phyloP scores from a whole-genome alignment of 2,329 filamentous ascomycete genomes.

The Cladorrhinum sp. region DNA sequence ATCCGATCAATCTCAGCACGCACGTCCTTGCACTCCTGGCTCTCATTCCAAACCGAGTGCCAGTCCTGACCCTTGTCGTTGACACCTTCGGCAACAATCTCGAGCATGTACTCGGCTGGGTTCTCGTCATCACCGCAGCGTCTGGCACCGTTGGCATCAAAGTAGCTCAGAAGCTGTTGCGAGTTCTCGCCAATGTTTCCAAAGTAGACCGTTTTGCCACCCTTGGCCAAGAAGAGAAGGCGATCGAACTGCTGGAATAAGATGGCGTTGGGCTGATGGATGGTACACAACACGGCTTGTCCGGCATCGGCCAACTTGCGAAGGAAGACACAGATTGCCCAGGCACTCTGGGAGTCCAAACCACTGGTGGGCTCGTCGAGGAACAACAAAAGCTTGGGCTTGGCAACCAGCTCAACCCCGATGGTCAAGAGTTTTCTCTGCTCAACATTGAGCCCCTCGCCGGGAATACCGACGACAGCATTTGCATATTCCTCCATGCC shows the following conservation, averaged over 20 bases:
- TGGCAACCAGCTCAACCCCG: slow-evolving; percentile 57
- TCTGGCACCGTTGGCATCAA: slow-evolving; percentile 58
- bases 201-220: slow-evolving; percentile 68
- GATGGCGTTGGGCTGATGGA: slow-evolving; percentile 48
- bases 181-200: slow-evolving; percentile 63
- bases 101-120: slow-evolving; percentile 73
- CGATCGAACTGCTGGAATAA: slow-evolving; percentile 53
- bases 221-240: slow-evolving; percentile 59
- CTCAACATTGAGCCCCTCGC: slow-evolving; percentile 58
- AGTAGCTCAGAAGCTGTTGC: slow-evolving; percentile 54
- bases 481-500: slow-evolving; percentile 66
- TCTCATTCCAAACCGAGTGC: slow-evolving; percentile 63
- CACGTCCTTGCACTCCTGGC: slow-evolving; percentile 49
- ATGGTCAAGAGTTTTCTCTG: slow-evolving; percentile 62
- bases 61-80: slow-evolving; percentile 53
- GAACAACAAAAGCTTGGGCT: slow-evolving; percentile 58
- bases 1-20: slow-evolving; percentile 63
- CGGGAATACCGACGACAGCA: slow-evolving; percentile 61
- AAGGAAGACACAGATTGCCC: slow-evolving; percentile 67
- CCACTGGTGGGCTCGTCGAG: slow-evolving; percentile 74
- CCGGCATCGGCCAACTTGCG: slow-evolving; percentile 58
- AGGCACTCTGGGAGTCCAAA: slow-evolving; percentile 70
- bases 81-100: slow-evolving; percentile 44
- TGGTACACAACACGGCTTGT: slow-evolving; percentile 50
- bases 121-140: slow-evolving; percentile 62